phyloP scores from a whole-genome alignment of 2,329 filamentous ascomycete species.

The Xylariaceae sp. region DNA sequence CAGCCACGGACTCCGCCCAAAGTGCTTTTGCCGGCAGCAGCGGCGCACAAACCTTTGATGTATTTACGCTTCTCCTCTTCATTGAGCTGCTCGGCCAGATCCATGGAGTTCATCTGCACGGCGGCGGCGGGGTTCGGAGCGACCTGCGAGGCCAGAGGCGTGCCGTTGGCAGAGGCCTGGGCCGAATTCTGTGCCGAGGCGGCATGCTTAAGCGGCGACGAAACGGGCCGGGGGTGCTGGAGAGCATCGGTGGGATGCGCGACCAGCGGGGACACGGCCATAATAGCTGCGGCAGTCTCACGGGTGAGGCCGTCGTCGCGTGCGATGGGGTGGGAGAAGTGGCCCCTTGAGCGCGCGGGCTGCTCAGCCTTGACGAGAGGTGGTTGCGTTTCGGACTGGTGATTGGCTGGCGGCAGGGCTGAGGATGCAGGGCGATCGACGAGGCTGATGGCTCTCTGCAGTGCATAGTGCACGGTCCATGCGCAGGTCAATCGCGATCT shows the following conservation, averaged over 20 bases:
- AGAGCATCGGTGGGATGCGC: conserved; percentile 20
- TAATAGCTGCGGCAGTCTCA: no score
- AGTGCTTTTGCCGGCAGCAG: neutral
- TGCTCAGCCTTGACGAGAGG: no score
- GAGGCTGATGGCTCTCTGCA: no score
- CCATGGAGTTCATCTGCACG: conserved; percentile 30
- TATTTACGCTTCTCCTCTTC: conserved; percentile 81
- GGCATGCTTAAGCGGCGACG: conserved; percentile 37
- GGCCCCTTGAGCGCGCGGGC: no score
- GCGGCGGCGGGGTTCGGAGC: conserved; percentile 21
- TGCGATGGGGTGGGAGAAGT: no score
- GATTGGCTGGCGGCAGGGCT: no score
- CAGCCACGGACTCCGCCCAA: no score
- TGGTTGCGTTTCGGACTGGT: no score
- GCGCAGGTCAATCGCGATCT: no score
- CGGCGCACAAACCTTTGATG: conserved; percentile 58
- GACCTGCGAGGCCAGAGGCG: conserved; percentile 27
- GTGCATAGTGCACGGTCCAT: no score
- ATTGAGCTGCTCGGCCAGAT: conserved; percentile 74
- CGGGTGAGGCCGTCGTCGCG: no score
- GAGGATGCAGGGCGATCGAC: no score
- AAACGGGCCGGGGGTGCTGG: conserved; percentile 24
- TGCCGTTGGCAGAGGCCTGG: conserved; percentile 39
- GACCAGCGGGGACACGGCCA: conserved; percentile 26
- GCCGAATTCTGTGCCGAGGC: conserved; percentile 30